These are phyloP conservation scores for Corymbia calophylla DNA, from an alignment of 441 rosid genomes.

Conservation along the genomic window DNA sequence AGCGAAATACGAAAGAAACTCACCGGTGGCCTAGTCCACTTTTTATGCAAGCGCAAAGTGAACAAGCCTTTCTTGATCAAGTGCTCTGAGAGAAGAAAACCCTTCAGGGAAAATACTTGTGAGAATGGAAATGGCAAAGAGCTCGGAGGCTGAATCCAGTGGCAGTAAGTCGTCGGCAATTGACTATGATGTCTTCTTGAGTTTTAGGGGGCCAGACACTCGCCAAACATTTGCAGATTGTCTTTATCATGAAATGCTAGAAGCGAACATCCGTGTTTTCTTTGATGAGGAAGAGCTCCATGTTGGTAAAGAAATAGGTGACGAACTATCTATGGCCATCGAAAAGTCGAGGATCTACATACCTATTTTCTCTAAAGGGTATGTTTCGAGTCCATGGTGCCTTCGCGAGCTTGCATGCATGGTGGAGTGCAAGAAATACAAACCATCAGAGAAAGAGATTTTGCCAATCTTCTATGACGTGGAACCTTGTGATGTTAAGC, in stretches of 20 bases:
- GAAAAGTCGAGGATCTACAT: neutral
- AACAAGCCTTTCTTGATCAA: neutral
- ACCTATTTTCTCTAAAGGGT: neutral
- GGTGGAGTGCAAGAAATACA: neutral
- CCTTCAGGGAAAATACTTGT: accelerated
- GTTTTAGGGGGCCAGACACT: neutral
- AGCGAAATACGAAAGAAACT: neutral
- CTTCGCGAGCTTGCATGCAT: neutral
- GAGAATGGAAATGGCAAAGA: neutral
- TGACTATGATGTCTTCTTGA: neutral
- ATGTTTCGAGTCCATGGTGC: neutral
- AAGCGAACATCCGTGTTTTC: neutral
- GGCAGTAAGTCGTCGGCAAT: neutral
- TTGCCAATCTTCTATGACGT: neutral
- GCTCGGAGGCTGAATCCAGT: neutral
- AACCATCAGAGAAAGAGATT: neutral
- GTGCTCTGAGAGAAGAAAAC: neutral
- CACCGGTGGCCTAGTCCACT: neutral
- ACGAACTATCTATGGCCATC: neutral
- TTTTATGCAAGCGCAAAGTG: neutral
- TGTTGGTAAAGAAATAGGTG: neutral
- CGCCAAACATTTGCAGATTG: neutral
- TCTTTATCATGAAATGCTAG: neutral
- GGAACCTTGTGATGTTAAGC: neutral
- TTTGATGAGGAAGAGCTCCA: neutral